phyloP scores from a whole-genome alignment of 208 protist genomes.

The Naegleria gruberi region DNA sequence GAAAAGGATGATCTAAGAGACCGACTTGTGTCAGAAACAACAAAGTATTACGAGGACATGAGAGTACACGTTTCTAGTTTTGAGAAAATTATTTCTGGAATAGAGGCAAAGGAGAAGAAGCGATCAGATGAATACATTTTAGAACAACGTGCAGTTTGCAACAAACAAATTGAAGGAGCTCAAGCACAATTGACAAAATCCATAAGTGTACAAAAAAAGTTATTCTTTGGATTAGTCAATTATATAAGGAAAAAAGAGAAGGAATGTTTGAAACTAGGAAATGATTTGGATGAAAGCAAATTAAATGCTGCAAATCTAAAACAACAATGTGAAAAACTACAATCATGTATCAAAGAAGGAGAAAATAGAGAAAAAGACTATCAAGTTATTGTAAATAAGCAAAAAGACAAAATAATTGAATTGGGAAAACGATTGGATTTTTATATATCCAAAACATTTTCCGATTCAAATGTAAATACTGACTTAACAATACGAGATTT shows the following conservation, averaged over 20 bases:
- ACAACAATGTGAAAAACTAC: no score
- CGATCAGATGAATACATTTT: background rate
- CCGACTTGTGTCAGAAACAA: background rate
- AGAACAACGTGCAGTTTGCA: background rate
- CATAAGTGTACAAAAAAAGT: background rate
- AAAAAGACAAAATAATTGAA: no score
- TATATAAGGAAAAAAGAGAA: background rate
- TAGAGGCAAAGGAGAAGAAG: background rate
- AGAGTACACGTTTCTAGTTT: background rate
- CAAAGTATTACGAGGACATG: background rate
- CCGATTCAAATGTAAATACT: background rate
- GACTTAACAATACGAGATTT: background rate
- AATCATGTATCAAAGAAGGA: no score
- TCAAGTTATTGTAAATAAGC: no score
- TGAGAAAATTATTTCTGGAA: background rate
- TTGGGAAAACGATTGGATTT: no score
- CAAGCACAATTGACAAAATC: no score
- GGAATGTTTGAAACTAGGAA: background rate
- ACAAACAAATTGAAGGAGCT: no score
- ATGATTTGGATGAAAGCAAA: background rate
- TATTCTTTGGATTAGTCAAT: background rate
- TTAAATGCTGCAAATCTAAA: no score
- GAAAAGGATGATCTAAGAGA: background rate
- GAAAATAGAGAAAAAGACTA: no score
- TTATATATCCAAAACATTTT: background rate